These are phyloP conservation scores for Aspergillus candidus DNA, from an alignment of 2,329 filamentous ascomycete species.

Conservation along the genomic window DNA sequence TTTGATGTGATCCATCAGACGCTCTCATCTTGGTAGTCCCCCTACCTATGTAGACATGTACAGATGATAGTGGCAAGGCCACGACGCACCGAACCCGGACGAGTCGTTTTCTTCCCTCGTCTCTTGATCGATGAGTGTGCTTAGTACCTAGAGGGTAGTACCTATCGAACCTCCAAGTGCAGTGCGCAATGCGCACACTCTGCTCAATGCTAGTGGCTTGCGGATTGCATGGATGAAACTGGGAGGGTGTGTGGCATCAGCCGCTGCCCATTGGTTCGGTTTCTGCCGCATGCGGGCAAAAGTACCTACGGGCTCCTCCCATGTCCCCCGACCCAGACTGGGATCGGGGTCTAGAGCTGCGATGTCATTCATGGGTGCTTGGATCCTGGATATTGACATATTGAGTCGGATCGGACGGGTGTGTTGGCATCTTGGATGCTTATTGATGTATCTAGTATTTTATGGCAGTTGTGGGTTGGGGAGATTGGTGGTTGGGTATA, in stretches of 20 bases:
- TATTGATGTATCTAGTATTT: too few relatives aligned
- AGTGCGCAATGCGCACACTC: too few relatives aligned
- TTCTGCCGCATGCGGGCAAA: slow-evolving; percentile 9
- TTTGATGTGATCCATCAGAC: slow-evolving; percentile 15
- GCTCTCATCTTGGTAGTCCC: neutral
- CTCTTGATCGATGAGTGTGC: neutral
- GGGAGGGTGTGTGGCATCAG: slow-evolving; percentile 15
- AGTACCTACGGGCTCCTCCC: slow-evolving; percentile 1
- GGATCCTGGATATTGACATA: too few relatives aligned
- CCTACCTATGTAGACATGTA: too few relatives aligned
- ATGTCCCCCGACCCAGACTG: too few relatives aligned
- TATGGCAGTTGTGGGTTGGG: too few relatives aligned
- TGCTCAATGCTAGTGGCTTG: neutral
- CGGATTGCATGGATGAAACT: slow-evolving; percentile 6
- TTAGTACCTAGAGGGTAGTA: neutral
- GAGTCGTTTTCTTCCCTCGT: neutral
- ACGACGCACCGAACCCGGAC: slow-evolving; percentile 6
- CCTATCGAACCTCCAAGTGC: too few relatives aligned
- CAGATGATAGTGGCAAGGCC: slow-evolving; percentile 8
- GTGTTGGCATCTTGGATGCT: too few relatives aligned
- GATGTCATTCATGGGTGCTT: too few relatives aligned
- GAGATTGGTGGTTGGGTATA: too few relatives aligned
- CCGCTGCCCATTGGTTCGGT: slow-evolving; percentile 4
- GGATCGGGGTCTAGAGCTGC: too few relatives aligned
- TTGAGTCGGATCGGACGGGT: too few relatives aligned